Conservation (phyloP, 805 yeast species). For the Phaffomyces thermotolerans region DNA sequence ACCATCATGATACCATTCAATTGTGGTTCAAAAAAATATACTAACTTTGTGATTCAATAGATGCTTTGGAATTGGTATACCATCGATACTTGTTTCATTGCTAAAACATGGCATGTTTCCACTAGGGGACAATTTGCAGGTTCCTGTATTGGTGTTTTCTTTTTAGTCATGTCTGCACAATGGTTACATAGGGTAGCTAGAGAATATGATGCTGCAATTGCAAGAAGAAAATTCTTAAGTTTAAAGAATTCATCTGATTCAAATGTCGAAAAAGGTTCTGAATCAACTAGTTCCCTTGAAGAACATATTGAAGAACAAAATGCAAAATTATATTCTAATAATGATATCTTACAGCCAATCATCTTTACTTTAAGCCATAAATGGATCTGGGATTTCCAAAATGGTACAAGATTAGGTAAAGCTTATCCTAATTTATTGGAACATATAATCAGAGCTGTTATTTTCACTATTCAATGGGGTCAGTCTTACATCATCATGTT, state of each 20-base stretch:
- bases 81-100: slow-evolving; percentile 56
- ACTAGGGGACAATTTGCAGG: slow-evolving; percentile 61
- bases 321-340: slow-evolving; percentile 9
- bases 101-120: slow-evolving; percentile 55
- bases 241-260: slow-evolving; percentile 3
- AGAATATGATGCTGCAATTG: slow-evolving; percentile 41
- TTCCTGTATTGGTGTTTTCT: slow-evolving; percentile 63
- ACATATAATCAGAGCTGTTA: slow-evolving; percentile 41
- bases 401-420: slow-evolving; percentile 10
- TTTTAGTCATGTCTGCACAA: slow-evolving; percentile 49
- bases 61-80: slow-evolving; percentile 78
- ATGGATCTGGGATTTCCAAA: slow-evolving; percentile 21
- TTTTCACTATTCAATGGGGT: slow-evolving; percentile 57
- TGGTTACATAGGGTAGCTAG: slow-evolving; percentile 49
- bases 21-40: neutral
- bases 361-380: slow-evolving; percentile 21
- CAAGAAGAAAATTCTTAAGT: slow-evolving; percentile 17
- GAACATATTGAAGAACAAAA: slow-evolving; percentile 7
- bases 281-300: neutral
- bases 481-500: slow-evolving; percentile 60
- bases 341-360: slow-evolving; percentile 18
- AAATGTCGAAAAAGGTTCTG: slow-evolving; percentile 2
- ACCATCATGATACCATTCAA: neutral
- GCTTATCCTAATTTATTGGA: slow-evolving; percentile 38
- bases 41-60: neutral